phyloP scores from a whole-genome alignment of 2,329 filamentous ascomycete species.

The Chaetoscypha palmicola region DNA sequence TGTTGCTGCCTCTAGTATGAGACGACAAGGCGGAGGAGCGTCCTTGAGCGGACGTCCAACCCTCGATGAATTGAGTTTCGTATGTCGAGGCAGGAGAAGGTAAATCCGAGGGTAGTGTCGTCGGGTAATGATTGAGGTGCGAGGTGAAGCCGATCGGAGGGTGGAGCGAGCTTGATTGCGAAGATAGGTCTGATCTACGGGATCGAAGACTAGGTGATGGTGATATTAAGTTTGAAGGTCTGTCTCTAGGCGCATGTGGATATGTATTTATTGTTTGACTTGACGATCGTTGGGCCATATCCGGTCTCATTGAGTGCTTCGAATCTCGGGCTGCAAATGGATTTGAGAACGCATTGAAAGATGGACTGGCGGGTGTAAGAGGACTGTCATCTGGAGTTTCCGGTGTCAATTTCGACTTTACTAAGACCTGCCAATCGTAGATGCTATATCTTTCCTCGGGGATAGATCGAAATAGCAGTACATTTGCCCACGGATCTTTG shows the following conservation, averaged over 20 bases:
- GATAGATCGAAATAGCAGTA: slow-evolving; percentile 50
- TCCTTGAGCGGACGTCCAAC: slow-evolving; percentile 54
- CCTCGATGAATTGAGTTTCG: slow-evolving; percentile 51
- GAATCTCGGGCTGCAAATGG: slow-evolving; percentile 24
- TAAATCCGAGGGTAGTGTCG: slow-evolving; percentile 46
- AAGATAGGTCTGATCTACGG: slow-evolving; percentile 52
- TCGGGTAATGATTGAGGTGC: slow-evolving; percentile 43
- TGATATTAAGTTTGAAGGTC: slow-evolving; percentile 46
- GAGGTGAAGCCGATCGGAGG: slow-evolving; percentile 43
- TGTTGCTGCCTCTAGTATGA: slow-evolving; percentile 47
- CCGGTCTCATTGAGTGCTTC: slow-evolving; percentile 15
- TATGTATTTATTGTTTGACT: slow-evolving; percentile 42
- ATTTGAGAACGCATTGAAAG: slow-evolving; percentile 27
- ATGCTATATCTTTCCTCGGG: slow-evolving; percentile 47
- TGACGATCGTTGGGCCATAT: slow-evolving; percentile 43
- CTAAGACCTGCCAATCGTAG: slow-evolving; percentile 48
- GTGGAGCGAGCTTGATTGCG: slow-evolving; percentile 32
- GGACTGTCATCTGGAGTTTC: slow-evolving; percentile 18
- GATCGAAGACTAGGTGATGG: slow-evolving; percentile 55
- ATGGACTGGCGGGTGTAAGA: slow-evolving; percentile 24
- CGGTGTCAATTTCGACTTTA: slow-evolving; percentile 33
- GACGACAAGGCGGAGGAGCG: slow-evolving; percentile 50
- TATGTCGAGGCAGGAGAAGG: slow-evolving; percentile 51
- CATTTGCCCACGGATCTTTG: slow-evolving; percentile 30
- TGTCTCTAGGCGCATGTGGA: slow-evolving; percentile 30